Evolutionary conservation across 2,329 filamentous ascomycete species (phyloP).

Genomic region (Metarhizium album): DNA sequence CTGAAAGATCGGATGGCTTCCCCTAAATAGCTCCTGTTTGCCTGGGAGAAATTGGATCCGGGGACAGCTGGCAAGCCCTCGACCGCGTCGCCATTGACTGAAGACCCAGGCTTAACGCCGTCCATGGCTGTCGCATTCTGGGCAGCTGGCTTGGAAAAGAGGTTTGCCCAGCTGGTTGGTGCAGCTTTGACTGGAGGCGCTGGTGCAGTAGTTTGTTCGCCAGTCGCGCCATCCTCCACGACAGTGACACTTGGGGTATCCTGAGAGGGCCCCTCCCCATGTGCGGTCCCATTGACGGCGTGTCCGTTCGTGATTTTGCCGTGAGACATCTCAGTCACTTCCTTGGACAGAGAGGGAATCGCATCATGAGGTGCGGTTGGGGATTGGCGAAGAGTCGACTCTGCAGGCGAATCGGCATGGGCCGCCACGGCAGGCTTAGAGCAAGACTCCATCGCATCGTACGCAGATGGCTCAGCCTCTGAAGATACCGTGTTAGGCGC

Average conservation of each 20-base stretch:
- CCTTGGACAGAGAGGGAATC: neutral
- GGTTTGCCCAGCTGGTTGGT: conserved; percentile 30
- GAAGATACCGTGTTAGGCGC: neutral
- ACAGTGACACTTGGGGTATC: conserved; percentile 14
- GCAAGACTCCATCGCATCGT: neutral
- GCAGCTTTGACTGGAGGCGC: conserved; percentile 18
- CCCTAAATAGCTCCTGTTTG: conserved; percentile 50
- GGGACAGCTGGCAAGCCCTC: conserved; percentile 11
- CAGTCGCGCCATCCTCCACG: conserved; percentile 9
- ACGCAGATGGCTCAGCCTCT: conserved; percentile 6
- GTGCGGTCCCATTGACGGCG: neutral
- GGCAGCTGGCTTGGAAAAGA: conserved; percentile 24
- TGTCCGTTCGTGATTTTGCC: conserved; percentile 3
- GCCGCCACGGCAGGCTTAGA: neutral
- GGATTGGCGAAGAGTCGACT: neutral
- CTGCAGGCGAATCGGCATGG: neutral
- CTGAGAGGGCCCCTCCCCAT: conserved; percentile 11
- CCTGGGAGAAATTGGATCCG: conserved; percentile 29
- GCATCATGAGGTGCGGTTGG: neutral
- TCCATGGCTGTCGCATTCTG: conserved; percentile 10
- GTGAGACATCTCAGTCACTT: conserved; percentile 8
- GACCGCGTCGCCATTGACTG: conserved; percentile 15
- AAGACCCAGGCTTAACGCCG: conserved; percentile 17
- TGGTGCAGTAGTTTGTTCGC: conserved; percentile 8
- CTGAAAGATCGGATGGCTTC: conserved; percentile 69